Evolutionary conservation across 2,329 filamentous ascomycete species (phyloP).

Genomic region (Pestalotiopsis sp.): DNA sequence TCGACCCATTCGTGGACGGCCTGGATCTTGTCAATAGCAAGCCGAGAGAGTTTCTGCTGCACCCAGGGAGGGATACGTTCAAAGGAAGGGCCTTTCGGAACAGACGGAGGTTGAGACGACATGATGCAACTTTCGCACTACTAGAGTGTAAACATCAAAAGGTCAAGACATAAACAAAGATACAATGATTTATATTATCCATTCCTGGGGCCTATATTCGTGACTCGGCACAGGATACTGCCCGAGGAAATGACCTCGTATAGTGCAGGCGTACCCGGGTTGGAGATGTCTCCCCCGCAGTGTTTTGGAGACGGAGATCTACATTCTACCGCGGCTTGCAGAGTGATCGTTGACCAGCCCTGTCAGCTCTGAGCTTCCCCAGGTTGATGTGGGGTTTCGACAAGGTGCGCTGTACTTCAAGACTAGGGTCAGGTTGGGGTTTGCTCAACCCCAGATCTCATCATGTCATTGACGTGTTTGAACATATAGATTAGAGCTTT

Average conservation of each 20-base stretch:
- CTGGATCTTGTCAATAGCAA: conserved; percentile 43
- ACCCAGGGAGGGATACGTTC: conserved; percentile 29
- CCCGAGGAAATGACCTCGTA: background rate
- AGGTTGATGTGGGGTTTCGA: background rate
- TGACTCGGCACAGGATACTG: background rate
- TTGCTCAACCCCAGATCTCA: no score
- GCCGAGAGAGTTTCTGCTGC: conserved; percentile 27
- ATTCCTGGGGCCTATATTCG: no score
- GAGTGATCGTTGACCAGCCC: background rate
- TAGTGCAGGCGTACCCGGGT: background rate
- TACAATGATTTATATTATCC: no score
- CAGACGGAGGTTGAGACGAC: background rate
- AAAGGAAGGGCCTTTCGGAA: conserved; percentile 29
- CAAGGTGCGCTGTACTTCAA: background rate
- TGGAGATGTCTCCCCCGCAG: background rate
- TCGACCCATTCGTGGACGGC: conserved; percentile 46
- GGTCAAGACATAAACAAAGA: no score
- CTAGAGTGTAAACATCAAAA: background rate
- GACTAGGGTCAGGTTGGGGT: no score
- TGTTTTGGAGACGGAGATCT: background rate
- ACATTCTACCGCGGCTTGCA: background rate
- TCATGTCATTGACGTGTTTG: no score
- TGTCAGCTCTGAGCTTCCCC: background rate
- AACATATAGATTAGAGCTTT: no score
- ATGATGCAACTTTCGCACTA: background rate